Percentiles rank a stretch among this genome's conserved stretches.
phyloP scores from a whole-genome alignment of 2,329 filamentous ascomycete species.

The Colletotrichum salicis region DNA sequence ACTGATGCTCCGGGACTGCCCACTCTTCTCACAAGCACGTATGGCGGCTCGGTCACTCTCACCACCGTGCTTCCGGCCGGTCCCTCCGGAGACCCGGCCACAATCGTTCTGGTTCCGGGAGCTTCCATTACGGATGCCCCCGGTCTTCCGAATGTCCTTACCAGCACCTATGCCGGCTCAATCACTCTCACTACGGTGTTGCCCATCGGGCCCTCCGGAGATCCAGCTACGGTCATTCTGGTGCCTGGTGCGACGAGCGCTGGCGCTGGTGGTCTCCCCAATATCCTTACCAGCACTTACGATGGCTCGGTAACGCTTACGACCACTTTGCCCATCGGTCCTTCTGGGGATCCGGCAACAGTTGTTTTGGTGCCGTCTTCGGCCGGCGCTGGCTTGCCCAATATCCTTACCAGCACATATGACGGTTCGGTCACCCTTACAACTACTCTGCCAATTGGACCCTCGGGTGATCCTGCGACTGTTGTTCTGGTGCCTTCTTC shows the following conservation, averaged over 20 bases:
- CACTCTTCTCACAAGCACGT: not conserved
- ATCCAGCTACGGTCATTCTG: not conserved
- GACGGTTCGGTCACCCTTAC: not conserved
- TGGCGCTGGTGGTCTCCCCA: not conserved
- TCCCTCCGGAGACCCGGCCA: not conserved
- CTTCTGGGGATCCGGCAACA: not conserved
- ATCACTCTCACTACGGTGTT: not conserved
- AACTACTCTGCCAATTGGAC: not conserved
- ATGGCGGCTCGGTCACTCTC: not conserved
- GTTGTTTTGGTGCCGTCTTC: not conserved
- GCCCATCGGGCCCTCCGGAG: not conserved
- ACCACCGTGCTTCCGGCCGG: not conserved
- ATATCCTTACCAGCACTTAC: slow-evolving; percentile 11
- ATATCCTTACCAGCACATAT: not conserved
- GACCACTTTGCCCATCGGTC: not conserved
- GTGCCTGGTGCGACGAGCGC: not conserved
- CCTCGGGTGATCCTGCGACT: not conserved
- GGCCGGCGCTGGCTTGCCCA: not conserved
- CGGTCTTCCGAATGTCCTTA: not conserved
- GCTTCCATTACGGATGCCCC: not conserved
- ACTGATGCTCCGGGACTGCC: not conserved
- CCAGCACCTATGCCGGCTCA: slow-evolving; percentile 1
- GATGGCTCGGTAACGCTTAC: slow-evolving; percentile 12
- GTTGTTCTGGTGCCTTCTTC: slow-evolving; percentile 4
- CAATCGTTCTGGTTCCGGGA: not conserved